A percentile compares a stretch with the other conserved stretches of the same genome.
Evolutionary conservation across 352 stramenopile genomes (phyloP).

Genomic region (Pilasporangium apinafurcum): DNA sequence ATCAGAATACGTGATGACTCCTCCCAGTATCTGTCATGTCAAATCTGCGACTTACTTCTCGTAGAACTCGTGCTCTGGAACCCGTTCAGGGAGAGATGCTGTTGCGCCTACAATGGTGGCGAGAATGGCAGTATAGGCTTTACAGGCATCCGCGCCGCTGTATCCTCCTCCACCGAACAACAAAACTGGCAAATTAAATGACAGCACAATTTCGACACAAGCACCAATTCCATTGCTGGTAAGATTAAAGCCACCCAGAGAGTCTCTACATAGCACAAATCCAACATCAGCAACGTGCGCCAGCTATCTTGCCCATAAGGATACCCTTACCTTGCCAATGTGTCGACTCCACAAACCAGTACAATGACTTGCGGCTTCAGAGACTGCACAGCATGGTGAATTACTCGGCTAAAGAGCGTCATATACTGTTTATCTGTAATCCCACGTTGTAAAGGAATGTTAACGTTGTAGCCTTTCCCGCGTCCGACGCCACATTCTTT

Average conservation of each 20-base stretch:
- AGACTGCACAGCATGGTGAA: constrained; percentile 24
- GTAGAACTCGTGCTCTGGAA: constrained; percentile 62
- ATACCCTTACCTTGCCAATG: constrained; percentile 17
- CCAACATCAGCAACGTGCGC: too few species aligned
- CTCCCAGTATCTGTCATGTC: too few species aligned
- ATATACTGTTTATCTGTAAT: constrained; percentile 49
- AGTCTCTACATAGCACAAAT: constrained; percentile 13
- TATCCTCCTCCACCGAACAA: constrained; percentile 65
- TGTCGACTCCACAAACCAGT: constrained; percentile 69
- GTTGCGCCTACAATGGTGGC: constrained; percentile 28
- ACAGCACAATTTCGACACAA: constrained; percentile 22
- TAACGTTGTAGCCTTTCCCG: constrained; percentile 46
- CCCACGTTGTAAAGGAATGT: constrained; percentile 50
- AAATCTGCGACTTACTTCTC: constrained; percentile 20
- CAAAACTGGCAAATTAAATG: constrained; percentile 31
- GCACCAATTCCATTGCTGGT: constrained; percentile 25
- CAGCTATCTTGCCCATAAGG: not conserved
- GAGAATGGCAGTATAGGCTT: constrained; percentile 42
- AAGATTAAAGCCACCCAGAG: constrained; percentile 43
- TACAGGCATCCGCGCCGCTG: constrained; percentile 46
- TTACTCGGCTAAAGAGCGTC: constrained; percentile 28
- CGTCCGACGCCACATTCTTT: constrained; percentile 16
- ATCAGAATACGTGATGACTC: not conserved
- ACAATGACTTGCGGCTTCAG: constrained; percentile 46
- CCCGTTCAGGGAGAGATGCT: constrained; percentile 10